A percentile compares a stretch with the other conserved stretches of the same genome.
phyloP scores from a whole-genome alignment of 768 basidiomycete genomes.

The Strobilomyces echinocephalus region DNA sequence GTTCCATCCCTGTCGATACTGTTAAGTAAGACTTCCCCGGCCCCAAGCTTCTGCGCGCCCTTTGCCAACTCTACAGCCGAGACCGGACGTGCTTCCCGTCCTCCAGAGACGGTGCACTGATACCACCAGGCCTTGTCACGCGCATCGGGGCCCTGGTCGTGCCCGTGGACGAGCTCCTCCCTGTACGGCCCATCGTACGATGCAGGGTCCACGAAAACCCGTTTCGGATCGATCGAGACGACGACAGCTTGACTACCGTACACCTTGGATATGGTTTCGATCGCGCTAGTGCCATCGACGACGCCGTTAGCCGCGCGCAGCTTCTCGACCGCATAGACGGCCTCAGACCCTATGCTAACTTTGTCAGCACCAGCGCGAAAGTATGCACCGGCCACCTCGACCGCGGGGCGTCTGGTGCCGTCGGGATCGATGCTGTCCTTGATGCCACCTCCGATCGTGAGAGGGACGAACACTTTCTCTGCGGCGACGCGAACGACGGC shows the following conservation, averaged over 20 bases:
- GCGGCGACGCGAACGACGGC: slow-evolving; percentile 90
- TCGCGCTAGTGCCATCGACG: slow-evolving; percentile 74
- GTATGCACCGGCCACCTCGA: slow-evolving; percentile 94
- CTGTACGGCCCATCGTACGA: slow-evolving; percentile 66
- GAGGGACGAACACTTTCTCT: slow-evolving; percentile 88
- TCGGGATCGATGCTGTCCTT: slow-evolving; percentile 95
- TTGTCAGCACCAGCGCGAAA: slow-evolving; percentile 98
- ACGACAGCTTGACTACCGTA: slow-evolving; percentile 98
- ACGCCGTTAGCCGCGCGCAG: slow-evolving; percentile 48
- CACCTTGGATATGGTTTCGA: slow-evolving; percentile 83
- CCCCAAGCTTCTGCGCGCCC: slow-evolving; percentile 87
- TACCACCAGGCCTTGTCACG: slow-evolving; percentile 93
- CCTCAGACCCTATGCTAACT: slow-evolving; percentile 95
- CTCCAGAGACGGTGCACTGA: slow-evolving; percentile 94
- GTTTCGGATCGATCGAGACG: slow-evolving; percentile 90
- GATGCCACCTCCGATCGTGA: slow-evolving; percentile 98
- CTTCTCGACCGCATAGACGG: slow-evolving; percentile 89
- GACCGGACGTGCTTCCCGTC: slow-evolving; percentile 74
- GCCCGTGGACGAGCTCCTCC: slow-evolving; percentile 52
- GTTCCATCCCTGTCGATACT: slow-evolving; percentile 96
- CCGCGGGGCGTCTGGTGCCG: slow-evolving; percentile 77
- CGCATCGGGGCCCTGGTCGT: slow-evolving; percentile 46
- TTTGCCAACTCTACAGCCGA: slow-evolving; percentile 89
- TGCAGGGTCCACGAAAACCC: slow-evolving; percentile 69
- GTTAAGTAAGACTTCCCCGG: slow-evolving; percentile 93